Evolutionary conservation across 495 filamentous ascomycete genomes (phyloP).

Genomic region (Penicillium paxilli): DNA sequence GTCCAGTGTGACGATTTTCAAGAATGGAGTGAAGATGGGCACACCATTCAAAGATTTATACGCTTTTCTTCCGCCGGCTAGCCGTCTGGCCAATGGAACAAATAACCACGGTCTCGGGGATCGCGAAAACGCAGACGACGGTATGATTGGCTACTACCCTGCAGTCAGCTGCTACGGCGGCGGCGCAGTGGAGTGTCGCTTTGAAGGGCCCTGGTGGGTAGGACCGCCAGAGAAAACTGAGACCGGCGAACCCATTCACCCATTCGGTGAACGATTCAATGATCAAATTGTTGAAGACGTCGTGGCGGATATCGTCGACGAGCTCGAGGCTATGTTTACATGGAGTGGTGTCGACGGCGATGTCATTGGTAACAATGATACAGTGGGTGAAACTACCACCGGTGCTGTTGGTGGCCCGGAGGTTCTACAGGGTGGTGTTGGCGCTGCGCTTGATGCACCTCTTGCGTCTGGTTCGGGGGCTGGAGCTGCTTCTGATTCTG

Average conservation of each 20-base stretch:
- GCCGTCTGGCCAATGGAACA: constrained; percentile 55
- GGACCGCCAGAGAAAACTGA: constrained; percentile 58
- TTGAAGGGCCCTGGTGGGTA: constrained; percentile 87
- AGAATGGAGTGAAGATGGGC: constrained; percentile 85
- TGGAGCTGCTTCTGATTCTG: constrained; percentile 22
- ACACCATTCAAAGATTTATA: constrained; percentile 86
- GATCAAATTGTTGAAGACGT: constrained; percentile 97
- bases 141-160: constrained; percentile 92
- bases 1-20: constrained; percentile 84
- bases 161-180: constrained; percentile 89
- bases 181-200: constrained; percentile 88
- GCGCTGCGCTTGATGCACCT: constrained; percentile 32
- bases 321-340: constrained; percentile 65
- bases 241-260: constrained; percentile 43
- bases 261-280: constrained; percentile 78
- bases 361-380: constrained; percentile 31
- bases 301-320: constrained; percentile 87
- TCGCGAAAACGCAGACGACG: constrained; percentile 83
- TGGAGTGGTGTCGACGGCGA: constrained; percentile 47
- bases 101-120: constrained; percentile 73
- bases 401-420: constrained; percentile 39
- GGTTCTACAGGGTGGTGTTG: constrained; percentile 36
- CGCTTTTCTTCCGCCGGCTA: constrained; percentile 89
- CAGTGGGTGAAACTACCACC: constrained; percentile 26
- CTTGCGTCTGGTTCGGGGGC: constrained; percentile 8